Base-by-base conservation (phyloP, 306 rosid species). In the Astragalus glycyphyllos region DNA sequence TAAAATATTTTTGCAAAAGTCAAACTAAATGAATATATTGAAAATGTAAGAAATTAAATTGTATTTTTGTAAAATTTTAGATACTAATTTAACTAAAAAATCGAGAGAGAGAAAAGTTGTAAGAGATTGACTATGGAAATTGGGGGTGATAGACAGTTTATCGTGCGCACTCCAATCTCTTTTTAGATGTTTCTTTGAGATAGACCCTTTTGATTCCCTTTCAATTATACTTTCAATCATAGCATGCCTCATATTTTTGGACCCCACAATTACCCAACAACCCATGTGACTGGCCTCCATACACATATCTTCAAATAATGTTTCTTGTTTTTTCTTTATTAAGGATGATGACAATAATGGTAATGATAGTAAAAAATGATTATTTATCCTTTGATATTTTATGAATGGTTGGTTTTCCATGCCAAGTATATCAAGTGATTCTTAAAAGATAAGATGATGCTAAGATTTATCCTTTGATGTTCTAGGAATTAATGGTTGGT, bases 201-300 rank as follows among this genome's bases (percentile, higher is more conserved):
- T 63, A 71, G 54, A 13, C 64, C 14, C 55, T 61, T 49, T 7
- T 40, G 54, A 20, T 73, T 38, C 71, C n/a, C 45, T 73, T 53
- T 73, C 77, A 73, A 61, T 73, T 10, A 13, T n/a, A n/a, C n/a
- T n/a, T n/a, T n/a, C n/a, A n/a, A n/a, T n/a, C n/a, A n/a, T 3
- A 7, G 13, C 16, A 12, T 0, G 42, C 15, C 60, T 41, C 64
- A 50, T 29, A 29, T 29, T 15, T 53, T 15, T 0, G 1, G 68
- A 58, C 42, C 79, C 73, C 68, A 66, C 23, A 20, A 11, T 11
- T 48, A 59, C 53, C 74, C 26, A 58, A 54, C 69, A 7, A 9
- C 75, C 75, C 80, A 76, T 58, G 80, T 76, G 80, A 58, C 57
- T 20, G 1, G 32, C 45, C 67, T 65, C 61, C 20, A 7, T 12